Conservation (phyloP, 139 green algal genomes). For the Volvox reticuliferus region DNA sequence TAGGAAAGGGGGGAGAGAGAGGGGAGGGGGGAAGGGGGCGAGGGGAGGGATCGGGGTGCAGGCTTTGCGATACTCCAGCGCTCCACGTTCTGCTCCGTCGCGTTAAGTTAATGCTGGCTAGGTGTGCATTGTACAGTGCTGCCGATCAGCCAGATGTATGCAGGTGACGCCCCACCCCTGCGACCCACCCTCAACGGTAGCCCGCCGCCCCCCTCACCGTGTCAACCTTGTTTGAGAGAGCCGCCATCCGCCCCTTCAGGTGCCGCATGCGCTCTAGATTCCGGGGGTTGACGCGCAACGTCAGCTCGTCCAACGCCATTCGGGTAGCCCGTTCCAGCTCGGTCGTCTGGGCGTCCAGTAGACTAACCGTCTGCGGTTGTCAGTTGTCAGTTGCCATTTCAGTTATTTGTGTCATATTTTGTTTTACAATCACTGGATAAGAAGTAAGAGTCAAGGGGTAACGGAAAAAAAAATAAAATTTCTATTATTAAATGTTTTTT, state of each 20-base stretch:
- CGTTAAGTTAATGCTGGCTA: too few species aligned
- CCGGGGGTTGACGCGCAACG: conserved; percentile 40
- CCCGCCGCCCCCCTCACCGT: conserved; percentile 3
- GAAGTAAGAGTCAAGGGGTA: too few species aligned
- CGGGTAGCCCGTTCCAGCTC: conserved; percentile 44
- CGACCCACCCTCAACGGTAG: background rate
- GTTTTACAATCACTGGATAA: too few species aligned
- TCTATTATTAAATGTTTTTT: too few species aligned
- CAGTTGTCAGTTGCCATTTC: background rate
- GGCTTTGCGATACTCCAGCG: too few species aligned
- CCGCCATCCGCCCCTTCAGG: conserved; percentile 52
- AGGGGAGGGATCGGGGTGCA: too few species aligned
- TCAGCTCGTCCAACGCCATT: conserved; percentile 51
- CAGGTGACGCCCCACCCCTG: background rate
- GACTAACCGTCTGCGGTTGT: conserved; percentile 24
- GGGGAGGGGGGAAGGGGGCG: background rate
- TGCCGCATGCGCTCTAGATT: conserved; percentile 53
- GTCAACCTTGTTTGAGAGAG: conserved; percentile 35
- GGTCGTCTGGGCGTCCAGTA: conserved; percentile 35
- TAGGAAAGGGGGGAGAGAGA: background rate
- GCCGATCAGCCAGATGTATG: too few species aligned
- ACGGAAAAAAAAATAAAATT: too few species aligned
- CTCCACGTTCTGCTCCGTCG: background rate
- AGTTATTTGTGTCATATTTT: background rate
- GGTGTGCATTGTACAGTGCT: too few species aligned